Base-by-base conservation (phyloP, 129 eudicot species). In the Rutidosis leptorrhynchoides region DNA sequence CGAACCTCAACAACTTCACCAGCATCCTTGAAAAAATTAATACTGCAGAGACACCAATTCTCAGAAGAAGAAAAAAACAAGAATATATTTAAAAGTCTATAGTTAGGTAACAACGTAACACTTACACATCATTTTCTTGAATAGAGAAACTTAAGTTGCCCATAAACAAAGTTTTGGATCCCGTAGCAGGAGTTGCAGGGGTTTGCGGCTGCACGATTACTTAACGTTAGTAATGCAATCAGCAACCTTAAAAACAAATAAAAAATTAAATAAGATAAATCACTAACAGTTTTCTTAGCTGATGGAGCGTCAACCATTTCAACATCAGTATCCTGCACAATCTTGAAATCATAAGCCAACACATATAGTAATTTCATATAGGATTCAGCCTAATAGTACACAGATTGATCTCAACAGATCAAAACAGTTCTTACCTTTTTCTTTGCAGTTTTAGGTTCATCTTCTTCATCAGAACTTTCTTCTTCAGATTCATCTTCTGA, bases 1-100 rank as follows among this genome's bases (percentile, higher is more conserved):
- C 97, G 90, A 11, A 89, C 80, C 2, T 75, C 90, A 49, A 62
- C 79, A 74, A 94, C 70, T 82, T 89, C 95, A 21, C 95, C 99
- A 17, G 64, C 83, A 32, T 67, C 81, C 58, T 94, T 81, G 75
- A 94, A 94, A 65, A 94, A 89, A n/a, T 81, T 55, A 65, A 68
- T 57, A 16, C 99, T 94, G 90, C 23, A 62, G 15, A 32, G 21
- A 19, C 64, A 30, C 9, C 16, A 29, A 2, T 58, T 60, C 64
- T 79, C n/a, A 76, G 55, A 40, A 52, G n/a, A n/a, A 59, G 16
- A 4, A 10, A 7, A 5, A 25, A 21, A 23, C 27, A 61, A 15
- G 14, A 16, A 10, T 40, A 0, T 27, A 45, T 10, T 4, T 23
- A 23, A 9, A 46, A 58, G 4, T 7, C 12, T 19, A 19, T 0